Base-by-base conservation (phyloP, 768 basidiomycete genomes). In the Rhizopogon rudus region DNA sequence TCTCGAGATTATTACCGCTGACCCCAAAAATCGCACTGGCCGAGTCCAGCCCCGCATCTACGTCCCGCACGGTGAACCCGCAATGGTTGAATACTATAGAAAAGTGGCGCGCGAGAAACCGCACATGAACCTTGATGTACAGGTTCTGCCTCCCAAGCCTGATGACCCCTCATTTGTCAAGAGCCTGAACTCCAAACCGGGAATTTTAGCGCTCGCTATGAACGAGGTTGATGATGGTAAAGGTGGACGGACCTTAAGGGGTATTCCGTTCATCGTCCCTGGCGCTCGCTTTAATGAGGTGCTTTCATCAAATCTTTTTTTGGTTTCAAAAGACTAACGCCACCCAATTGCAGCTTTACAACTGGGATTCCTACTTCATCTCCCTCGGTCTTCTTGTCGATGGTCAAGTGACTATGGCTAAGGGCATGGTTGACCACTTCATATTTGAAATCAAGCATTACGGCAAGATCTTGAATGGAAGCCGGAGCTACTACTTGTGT, bases 361-460 rank as follows among this genome's bases (percentile, higher is more conserved):
- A 94, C 67, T 94, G 92, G 92, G 92, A 95, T 71, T 92, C 90
- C 6, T 95, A 95, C 75, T 97, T 97, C 70, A 93, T 96, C 65
- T 79, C 90, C 7, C 83, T 98, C 25, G 96, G 96, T 14, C 82
- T 99, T 29, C 83, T 99, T 7, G 92, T 98, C 22, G 96, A 99
- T 65, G 95, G 94, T 28, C 87, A 93, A 64, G 84, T 96, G 29
- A 81, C 86, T 56, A 90, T 98, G 84, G 96, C 97, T 17, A 93
- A 94, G 72, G 92, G 93, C 64, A 93, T 98, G 85, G 94, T 98
- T 43, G 97, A 98, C 53, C 96, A 99, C 70, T 99, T 98, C 75
- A 90, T 97, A 66, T 99, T 98, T 68, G 93, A 98, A 77, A 97
- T 99, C 77, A 93, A 86, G 75, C 91, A 97, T 72, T 97, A 97